phyloP scores from a whole-genome alignment of 345 rosid genomes.

The Eucalyptus marginata region DNA sequence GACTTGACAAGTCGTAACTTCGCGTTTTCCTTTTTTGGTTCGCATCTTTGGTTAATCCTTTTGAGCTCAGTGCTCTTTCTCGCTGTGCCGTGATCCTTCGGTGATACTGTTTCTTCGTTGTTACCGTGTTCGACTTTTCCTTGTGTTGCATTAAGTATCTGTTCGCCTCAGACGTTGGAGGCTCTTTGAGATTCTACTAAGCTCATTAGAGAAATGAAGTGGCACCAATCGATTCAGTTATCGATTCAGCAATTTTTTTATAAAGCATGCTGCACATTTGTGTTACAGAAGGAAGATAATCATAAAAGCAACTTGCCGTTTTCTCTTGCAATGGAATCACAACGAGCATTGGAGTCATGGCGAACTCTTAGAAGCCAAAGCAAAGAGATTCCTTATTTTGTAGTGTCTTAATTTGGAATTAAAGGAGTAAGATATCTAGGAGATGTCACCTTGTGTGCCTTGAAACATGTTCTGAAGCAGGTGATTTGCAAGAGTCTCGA shows the following conservation, averaged over 20 bases:
- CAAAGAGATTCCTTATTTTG: not conserved
- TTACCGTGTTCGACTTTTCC: not conserved
- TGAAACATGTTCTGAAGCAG: not conserved
- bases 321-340: not conserved
- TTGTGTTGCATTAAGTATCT: not conserved
- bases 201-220: not conserved
- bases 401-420: not conserved
- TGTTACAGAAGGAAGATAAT: not conserved
- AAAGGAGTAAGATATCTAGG: not conserved
- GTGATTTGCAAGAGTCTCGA: not conserved
- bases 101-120: not conserved
- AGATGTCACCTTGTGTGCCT: not conserved
- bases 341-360: not conserved
- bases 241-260: not conserved
- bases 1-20: not conserved
- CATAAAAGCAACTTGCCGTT: not conserved
- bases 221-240: not conserved
- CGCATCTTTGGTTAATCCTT: not conserved
- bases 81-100: not conserved
- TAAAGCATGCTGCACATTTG: not conserved
- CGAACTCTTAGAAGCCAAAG: not conserved
- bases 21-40: not conserved
- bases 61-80: not conserved
- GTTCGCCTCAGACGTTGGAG: not conserved
- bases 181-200: not conserved